Conservation (phyloP, 768 basidiomycete genomes). For the Hericium rajendrae region DNA sequence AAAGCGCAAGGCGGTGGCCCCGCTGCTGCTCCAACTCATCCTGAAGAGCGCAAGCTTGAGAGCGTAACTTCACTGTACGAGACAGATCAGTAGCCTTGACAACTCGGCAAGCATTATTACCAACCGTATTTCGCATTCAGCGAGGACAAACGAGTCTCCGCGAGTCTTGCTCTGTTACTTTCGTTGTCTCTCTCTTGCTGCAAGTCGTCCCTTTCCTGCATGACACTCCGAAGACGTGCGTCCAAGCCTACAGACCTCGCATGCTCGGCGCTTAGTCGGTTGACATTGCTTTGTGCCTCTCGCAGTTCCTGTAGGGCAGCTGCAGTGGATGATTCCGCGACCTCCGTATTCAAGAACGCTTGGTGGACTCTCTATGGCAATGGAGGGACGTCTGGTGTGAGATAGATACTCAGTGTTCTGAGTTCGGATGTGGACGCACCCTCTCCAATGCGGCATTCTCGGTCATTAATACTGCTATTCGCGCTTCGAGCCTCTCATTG, state of each 20-base stretch:
- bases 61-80: conserved; percentile 53
- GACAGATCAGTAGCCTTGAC: background rate
- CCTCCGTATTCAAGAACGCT: conserved; percentile 72
- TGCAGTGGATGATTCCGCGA: conserved; percentile 72
- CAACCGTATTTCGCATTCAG: conserved; percentile 61
- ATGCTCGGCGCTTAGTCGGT: conserved; percentile 57
- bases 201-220: conserved; percentile 75
- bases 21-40: conserved; percentile 54
- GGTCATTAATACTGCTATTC: conserved; percentile 30
- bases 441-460: conserved; percentile 59
- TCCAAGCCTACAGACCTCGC: conserved; percentile 68
- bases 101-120: conserved; percentile 1
- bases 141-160: conserved; percentile 56
- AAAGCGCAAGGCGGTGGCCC: conserved; percentile 50
- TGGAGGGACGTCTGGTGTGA: background rate
- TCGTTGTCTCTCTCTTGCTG: conserved; percentile 75
- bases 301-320: conserved; percentile 65
- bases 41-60: conserved; percentile 55
- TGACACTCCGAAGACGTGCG: conserved; percentile 47
- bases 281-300: conserved; percentile 57
- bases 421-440: conserved; percentile 24
- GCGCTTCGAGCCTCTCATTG: conserved; percentile 21
- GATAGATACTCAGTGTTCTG: background rate
- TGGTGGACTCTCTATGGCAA: conserved; percentile 58
- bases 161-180: conserved; percentile 51